Evolutionary conservation across 495 filamentous ascomycete species (phyloP).

Genomic region (Trichoderma virens): DNA sequence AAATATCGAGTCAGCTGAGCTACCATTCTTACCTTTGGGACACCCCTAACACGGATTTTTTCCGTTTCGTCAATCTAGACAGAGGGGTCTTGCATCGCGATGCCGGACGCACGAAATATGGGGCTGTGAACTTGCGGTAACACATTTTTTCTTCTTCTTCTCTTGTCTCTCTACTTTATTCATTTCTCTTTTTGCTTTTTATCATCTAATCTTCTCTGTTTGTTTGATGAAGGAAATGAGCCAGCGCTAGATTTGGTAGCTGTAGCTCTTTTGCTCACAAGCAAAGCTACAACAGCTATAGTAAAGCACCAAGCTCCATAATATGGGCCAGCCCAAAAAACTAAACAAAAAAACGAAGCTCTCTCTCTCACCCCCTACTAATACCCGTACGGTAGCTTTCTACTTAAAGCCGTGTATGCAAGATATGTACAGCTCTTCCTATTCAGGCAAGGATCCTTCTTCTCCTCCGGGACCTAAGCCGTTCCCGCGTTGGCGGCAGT

Average conservation of each 20-base stretch:
- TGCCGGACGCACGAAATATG: constrained; percentile 7
- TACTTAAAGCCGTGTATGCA: not conserved
- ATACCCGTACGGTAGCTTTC: too few relatives aligned
- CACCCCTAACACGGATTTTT: too few relatives aligned
- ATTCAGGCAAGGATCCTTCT: not conserved
- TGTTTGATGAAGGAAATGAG: too few relatives aligned
- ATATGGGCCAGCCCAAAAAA: too few relatives aligned
- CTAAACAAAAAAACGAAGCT: too few relatives aligned
- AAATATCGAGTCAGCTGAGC: not conserved
- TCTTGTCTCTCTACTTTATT: not conserved
- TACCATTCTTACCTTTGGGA: not conserved
- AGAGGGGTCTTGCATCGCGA: not conserved
- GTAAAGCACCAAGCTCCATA: too few relatives aligned
- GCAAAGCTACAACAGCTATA: too few relatives aligned
- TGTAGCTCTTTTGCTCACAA: too few relatives aligned
- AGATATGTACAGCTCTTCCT: not conserved
- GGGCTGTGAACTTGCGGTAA: not conserved
- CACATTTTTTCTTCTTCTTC: not conserved
- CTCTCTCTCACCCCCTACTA: too few relatives aligned
- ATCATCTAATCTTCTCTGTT: too few relatives aligned
- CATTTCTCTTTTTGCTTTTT: not conserved
- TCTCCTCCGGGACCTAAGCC: not conserved
- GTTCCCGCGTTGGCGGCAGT: not conserved
- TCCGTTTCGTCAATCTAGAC: too few relatives aligned
- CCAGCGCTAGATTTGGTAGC: too few relatives aligned